phyloP scores from a whole-genome alignment of 1,284 basidiomycete species.

The Ustilago sp. region DNA sequence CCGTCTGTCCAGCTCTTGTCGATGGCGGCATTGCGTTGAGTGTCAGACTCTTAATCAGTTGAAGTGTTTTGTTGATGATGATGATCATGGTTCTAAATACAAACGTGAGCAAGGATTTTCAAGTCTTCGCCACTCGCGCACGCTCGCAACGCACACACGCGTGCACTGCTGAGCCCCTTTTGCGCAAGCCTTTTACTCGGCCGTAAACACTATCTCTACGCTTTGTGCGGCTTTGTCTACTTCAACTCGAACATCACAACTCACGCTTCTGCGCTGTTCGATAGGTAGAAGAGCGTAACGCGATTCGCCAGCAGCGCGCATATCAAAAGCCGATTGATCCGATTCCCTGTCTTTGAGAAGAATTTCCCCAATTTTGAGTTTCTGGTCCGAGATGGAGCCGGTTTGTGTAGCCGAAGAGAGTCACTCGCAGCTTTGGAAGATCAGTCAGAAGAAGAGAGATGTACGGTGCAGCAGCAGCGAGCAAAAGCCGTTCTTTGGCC shows the following conservation, averaged over 20 bases:
- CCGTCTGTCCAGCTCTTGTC: too few species aligned
- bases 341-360: neutral
- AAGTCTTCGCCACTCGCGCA: too few species aligned
- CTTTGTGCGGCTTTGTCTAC: too few species aligned
- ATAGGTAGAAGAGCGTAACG: conserved; percentile 17
- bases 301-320: conserved; percentile 15
- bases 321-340: conserved; percentile 29
- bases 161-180: too few species aligned
- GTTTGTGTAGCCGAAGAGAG: neutral
- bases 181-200: too few species aligned
- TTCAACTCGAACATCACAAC: neutral
- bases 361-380: conserved; percentile 1
- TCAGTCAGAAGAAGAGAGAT: neutral
- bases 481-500: neutral
- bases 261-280: conserved; percentile 29
- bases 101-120: too few species aligned
- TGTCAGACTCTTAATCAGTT: too few species aligned
- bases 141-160: too few species aligned
- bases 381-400: neutral
- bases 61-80: too few species aligned
- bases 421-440: neutral
- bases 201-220: too few species aligned
- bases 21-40: too few species aligned
- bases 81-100: too few species aligned
- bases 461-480: conserved; percentile 5